Conservation (phyloP, 345 rosid genomes). For the Bretschneidera sinensis region DNA sequence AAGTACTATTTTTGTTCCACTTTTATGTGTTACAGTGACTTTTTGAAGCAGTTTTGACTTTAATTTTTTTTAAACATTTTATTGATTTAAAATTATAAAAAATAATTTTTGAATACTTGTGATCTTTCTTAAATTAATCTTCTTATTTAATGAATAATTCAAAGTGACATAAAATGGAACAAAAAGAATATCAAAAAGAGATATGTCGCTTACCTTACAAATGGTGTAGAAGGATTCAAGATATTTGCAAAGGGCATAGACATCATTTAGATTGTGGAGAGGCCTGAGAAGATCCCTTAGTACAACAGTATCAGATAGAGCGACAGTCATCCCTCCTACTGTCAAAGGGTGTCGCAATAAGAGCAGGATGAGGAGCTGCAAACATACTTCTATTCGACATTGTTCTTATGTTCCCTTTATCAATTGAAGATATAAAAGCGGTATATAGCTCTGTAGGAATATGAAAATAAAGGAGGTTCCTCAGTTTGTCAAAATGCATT, state of each 20-base stretch:
- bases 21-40: too few relatives aligned
- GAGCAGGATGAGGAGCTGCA: constrained; percentile 39
- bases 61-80: too few relatives aligned
- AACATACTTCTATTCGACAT: constrained; percentile 52
- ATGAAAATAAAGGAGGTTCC: constrained; percentile 28
- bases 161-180: too few relatives aligned
- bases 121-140: too few relatives aligned
- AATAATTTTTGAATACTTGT: too few relatives aligned
- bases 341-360: constrained; percentile 45
- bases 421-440: constrained; percentile 36
- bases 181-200: too few relatives aligned
- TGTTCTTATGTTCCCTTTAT: constrained; percentile 39
- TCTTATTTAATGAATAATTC: too few relatives aligned
- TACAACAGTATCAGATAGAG: constrained; percentile 43
- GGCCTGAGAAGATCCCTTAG: constrained; percentile 43
- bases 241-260: constrained; percentile 30
- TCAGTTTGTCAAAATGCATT: too few relatives aligned
- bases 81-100: too few relatives aligned
- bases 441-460: constrained; percentile 33
- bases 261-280: constrained; percentile 32
- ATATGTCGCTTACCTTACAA: constrained; percentile 32
- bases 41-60: too few relatives aligned
- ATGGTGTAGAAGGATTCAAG: constrained; percentile 44
- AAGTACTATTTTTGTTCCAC: too few relatives aligned
- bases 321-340: constrained; percentile 63